Base-by-base conservation (phyloP, 2,329 filamentous ascomycete genomes). In the Helotiales sp. region DNA sequence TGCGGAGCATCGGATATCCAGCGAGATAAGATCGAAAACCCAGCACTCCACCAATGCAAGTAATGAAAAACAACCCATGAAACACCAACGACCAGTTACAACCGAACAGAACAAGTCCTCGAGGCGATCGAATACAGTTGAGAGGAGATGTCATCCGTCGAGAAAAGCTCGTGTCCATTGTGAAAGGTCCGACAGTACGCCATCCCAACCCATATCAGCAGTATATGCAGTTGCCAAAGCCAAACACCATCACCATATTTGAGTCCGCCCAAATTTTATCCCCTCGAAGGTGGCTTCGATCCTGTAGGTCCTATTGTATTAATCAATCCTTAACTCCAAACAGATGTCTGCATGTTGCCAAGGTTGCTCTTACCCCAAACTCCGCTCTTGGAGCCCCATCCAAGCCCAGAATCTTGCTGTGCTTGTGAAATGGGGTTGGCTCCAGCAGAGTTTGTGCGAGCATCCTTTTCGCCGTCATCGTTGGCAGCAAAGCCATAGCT, bases 351-450 rank as follows among this genome's bases (percentile, higher is more conserved):
- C 61, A 93, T 89, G 40, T 15, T 44, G 64, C 92, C 90, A 61
- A 96, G 85, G 64, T 87, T 90, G 69, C 90, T 91, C 69, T 87
- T 88, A 59, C 91, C 90, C 93, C 93, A 96, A 46, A 93, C 90
- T 36, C 87, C 88, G 64, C 87, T 66, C 64, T 71, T 88, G 65
- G 89, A 88, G 55, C 89, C 87, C 93, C 93, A 96, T 59, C 86
- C 84, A 17, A 87, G 80, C 29, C 75, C 74, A 33, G 76, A 67
- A 15, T 78, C 67, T 50, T 64, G 63, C 50, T 69, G 65, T 50
- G 40, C 46, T 57, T 69, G 59, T 70, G 78, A 27, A 76, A 40
- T 71, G 10, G 85, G 80, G 72, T 86, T 89, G 48, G 86, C 83
- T 7, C 81, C 76, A 33, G 81, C 79, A 4, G 86, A 86, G 17